A percentile compares a stretch with the other conserved stretches of the same genome.
phyloP scores from a whole-genome alignment of 306 rosid species.

The Neltuma alba region DNA sequence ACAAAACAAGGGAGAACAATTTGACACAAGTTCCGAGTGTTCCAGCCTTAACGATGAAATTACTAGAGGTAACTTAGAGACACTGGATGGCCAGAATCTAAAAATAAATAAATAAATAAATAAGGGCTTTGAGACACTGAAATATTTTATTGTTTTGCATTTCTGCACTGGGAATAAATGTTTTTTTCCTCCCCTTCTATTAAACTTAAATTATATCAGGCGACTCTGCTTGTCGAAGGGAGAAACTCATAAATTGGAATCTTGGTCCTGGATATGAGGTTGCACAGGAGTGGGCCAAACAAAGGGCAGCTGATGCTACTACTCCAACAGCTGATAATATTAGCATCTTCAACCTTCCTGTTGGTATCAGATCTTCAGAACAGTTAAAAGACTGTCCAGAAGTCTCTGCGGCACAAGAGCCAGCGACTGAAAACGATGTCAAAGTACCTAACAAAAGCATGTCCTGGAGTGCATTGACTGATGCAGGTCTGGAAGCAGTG shows the following conservation, averaged over 20 bases:
- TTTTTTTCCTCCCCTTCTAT: conserved; percentile 27
- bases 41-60: conserved; percentile 44
- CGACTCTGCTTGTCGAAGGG: conserved; percentile 67
- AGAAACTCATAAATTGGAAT: conserved; percentile 77
- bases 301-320: conserved; percentile 59
- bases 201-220: conserved; percentile 34
- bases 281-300: conserved; percentile 87
- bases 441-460: conserved; percentile 42
- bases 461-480: conserved; percentile 56
- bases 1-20: conserved; percentile 42
- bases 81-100: neutral
- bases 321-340: conserved; percentile 54
- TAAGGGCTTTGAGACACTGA: neutral
- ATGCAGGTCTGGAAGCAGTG: conserved; percentile 67
- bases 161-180: conserved; percentile 9
- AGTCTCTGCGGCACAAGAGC: conserved; percentile 47
- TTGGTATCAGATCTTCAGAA: conserved; percentile 83
- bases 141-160: conserved; percentile 1
- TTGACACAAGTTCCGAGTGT: conserved; percentile 39
- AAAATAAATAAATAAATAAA: too few relatives aligned
- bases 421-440: conserved; percentile 46
- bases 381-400: conserved; percentile 54
- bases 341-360: conserved; percentile 77
- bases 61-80: conserved; percentile 45
- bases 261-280: conserved; percentile 74